A percentile compares a stretch with the other conserved stretches of the same genome.
Conservation (phyloP, 371 early-diverging fungal species). For the Mucor indicus region DNA sequence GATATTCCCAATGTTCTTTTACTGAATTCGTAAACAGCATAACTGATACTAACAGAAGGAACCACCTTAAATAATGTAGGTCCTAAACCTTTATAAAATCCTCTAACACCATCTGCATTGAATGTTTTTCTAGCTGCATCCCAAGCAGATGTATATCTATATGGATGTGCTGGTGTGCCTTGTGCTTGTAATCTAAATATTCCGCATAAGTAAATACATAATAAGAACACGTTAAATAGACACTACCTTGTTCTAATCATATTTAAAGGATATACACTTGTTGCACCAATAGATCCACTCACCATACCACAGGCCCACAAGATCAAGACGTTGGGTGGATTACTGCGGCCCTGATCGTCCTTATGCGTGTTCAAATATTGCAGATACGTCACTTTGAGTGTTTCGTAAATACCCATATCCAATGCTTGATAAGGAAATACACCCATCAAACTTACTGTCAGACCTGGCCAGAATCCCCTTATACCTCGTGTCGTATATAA, state of each 20-base stretch:
- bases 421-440: slow-evolving; percentile 84
- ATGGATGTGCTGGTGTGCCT: slow-evolving; percentile 77
- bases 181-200: slow-evolving; percentile 75
- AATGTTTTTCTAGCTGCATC: slow-evolving; percentile 72
- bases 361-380: slow-evolving; percentile 40
- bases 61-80: slow-evolving; percentile 77
- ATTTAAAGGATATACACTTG: slow-evolving; percentile 76
- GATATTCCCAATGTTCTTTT: slow-evolving; percentile 55
- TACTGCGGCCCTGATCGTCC: slow-evolving; percentile 28
- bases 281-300: slow-evolving; percentile 70
- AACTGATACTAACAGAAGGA: slow-evolving; percentile 64
- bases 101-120: slow-evolving; percentile 71
- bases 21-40: slow-evolving; percentile 62
- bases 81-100: slow-evolving; percentile 87
- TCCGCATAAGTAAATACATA: too few relatives aligned
- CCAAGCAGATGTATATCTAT: slow-evolving; percentile 63
- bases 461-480: slow-evolving; percentile 74
- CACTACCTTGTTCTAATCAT: slow-evolving; percentile 75
- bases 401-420: slow-evolving; percentile 74
- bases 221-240: too few relatives aligned
- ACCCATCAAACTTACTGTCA: slow-evolving; percentile 62
- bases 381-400: slow-evolving; percentile 69
- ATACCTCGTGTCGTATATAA: slow-evolving; percentile 64
- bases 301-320: slow-evolving; percentile 75
- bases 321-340: slow-evolving; percentile 48